These are phyloP conservation scores for Trichophyton verrucosum DNA, from an alignment of 2,329 filamentous ascomycete species.

Conservation along the genomic window DNA sequence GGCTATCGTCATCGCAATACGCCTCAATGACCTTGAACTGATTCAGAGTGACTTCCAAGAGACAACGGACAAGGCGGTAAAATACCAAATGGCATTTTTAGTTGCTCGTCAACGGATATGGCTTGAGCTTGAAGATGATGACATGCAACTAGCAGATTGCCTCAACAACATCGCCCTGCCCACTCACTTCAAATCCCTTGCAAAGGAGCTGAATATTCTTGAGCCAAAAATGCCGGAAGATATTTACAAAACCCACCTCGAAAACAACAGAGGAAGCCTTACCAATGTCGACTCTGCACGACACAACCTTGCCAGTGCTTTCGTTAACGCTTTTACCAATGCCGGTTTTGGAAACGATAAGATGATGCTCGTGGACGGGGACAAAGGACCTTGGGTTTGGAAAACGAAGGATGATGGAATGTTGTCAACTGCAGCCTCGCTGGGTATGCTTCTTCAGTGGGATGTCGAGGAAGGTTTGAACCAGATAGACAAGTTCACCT, in stretches of 20 bases:
- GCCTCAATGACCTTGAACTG: conserved; percentile 73
- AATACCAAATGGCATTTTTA: conserved; percentile 89
- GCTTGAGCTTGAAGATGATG: conserved; percentile 53
- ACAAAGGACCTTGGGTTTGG: conserved; percentile 93
- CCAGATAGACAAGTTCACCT: conserved; percentile 90
- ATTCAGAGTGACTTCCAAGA: conserved; percentile 72
- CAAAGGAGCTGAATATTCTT: conserved; percentile 90
- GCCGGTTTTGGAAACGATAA: conserved; percentile 93
- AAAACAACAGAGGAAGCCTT: conserved; percentile 83
- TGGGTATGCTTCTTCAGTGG: conserved; percentile 86
- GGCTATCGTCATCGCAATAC: conserved; percentile 86
- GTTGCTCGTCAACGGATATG: conserved; percentile 84
- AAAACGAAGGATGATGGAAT: conserved; percentile 98
- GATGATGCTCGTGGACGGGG: conserved; percentile 85
- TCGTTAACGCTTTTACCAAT: conserved; percentile 95
- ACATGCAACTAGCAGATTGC: conserved; percentile 65
- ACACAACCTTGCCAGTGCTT: conserved; percentile 89
- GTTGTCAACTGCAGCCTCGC: conserved; percentile 87
- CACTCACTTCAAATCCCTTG: conserved; percentile 85
- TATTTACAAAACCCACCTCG: conserved; percentile 97
- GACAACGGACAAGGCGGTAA: conserved; percentile 66
- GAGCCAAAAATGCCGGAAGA: conserved; percentile 96
- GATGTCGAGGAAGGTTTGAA: conserved; percentile 86
- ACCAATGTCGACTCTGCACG: conserved; percentile 91
- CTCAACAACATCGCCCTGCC: conserved; percentile 77